Conservation (phyloP, 2,329 filamentous ascomycete species). For the Fusarium pseudocircinatum region DNA sequence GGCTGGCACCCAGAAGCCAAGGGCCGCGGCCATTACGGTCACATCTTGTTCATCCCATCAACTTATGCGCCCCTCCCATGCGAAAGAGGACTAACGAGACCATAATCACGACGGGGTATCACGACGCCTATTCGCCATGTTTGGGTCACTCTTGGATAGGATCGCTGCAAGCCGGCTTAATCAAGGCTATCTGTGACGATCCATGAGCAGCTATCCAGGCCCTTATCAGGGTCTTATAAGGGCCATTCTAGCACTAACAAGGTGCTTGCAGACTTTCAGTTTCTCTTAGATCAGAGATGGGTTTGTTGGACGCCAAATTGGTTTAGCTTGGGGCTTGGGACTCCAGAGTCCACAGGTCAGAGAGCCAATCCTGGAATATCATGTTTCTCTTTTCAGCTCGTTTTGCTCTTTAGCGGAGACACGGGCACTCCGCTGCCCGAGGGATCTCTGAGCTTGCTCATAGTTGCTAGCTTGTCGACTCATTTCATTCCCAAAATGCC, state of each 20-base stretch:
- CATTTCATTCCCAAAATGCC: conserved; percentile 2
- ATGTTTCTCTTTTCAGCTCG: conserved; percentile 19
- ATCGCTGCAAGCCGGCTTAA: conserved; percentile 19
- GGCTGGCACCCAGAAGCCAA: conserved; percentile 4
- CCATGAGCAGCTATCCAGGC: conserved; percentile 11
- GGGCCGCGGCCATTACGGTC: conserved; percentile 1
- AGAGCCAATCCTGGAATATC: conserved; percentile 27
- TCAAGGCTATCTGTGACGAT: conserved; percentile 27
- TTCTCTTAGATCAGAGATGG: conserved; percentile 29
- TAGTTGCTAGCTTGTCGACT: conserved; percentile 2
- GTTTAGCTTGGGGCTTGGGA: conserved; percentile 27
- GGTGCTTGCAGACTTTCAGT: conserved; percentile 18
- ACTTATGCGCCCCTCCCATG: conserved; percentile 25
- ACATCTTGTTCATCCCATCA: conserved; percentile 25
- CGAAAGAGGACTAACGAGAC: conserved; percentile 34
- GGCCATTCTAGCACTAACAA: conserved; percentile 27
- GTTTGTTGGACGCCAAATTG: conserved; percentile 22
- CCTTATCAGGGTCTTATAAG: conserved; percentile 33
- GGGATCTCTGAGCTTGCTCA: not conserved
- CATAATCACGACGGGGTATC: conserved; percentile 20
- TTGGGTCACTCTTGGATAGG: conserved; percentile 24
- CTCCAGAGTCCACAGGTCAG: conserved; percentile 7
- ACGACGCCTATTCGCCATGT: conserved; percentile 32
- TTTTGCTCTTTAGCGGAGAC: conserved; percentile 9
- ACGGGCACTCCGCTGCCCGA: conserved; percentile 9